Conservation (phyloP, 1,284 basidiomycete genomes). For the Laetiporus sulphureus region DNA sequence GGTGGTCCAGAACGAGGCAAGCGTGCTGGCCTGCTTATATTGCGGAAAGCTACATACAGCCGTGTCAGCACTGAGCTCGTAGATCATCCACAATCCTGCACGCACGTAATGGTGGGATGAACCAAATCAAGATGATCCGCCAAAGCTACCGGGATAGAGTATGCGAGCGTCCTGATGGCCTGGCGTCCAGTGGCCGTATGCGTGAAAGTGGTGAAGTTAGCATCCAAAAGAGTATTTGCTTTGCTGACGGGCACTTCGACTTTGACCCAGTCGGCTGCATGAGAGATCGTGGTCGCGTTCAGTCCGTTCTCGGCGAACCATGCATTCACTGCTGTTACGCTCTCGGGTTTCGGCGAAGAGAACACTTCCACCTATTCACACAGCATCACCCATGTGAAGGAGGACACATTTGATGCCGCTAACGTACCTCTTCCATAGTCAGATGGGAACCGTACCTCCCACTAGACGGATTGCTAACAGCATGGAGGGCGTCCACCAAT, state of each 20-base stretch:
- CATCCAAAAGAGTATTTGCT: conserved; percentile 20
- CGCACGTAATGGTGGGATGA: conserved; percentile 30
- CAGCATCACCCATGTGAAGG: background rate
- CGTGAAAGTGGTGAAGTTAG: conserved; percentile 29
- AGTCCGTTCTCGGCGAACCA: conserved; percentile 33
- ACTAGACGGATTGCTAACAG: conserved; percentile 22
- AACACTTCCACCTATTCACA: conserved; percentile 30
- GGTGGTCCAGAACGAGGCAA: background rate
- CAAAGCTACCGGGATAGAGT: conserved; percentile 30
- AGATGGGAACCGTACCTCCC: conserved; percentile 22
- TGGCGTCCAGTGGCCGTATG: conserved; percentile 25
- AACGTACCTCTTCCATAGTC: conserved; percentile 20
- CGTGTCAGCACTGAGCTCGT: conserved; percentile 1
- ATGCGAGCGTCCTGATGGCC: conserved; percentile 29
- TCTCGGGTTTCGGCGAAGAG: conserved; percentile 29
- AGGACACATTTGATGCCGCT: no score
- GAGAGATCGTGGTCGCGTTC: conserved; percentile 23
- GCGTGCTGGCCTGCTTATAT: conserved; percentile 5
- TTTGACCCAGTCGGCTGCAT: conserved; percentile 35
- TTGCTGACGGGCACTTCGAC: conserved; percentile 28
- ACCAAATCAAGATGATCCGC: conserved; percentile 28
- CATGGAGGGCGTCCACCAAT: conserved; percentile 18
- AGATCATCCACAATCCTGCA: background rate
- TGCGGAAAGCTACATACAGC: conserved; percentile 16
- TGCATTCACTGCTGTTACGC: conserved; percentile 28